A percentile compares a stretch with the other conserved stretches of the same genome.
phyloP scores from a whole-genome alignment of 164 flowering plant genomes.

The Umbilicus rupestris region DNA sequence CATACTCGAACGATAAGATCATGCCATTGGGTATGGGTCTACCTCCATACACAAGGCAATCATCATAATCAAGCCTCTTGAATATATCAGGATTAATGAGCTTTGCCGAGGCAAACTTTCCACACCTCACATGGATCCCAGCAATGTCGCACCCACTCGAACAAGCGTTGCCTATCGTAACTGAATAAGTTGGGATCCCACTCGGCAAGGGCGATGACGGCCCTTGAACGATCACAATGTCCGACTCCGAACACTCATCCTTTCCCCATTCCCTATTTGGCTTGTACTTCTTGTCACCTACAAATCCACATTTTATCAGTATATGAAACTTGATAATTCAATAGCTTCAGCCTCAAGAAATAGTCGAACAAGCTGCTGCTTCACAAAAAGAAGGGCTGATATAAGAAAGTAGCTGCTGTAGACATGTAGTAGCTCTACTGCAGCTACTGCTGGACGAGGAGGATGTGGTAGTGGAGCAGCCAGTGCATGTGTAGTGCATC shows the following conservation, averaged over 20 bases:
- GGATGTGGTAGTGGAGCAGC: neutral
- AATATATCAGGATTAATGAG: slow-evolving; percentile 25
- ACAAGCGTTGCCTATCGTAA: slow-evolving; percentile 18
- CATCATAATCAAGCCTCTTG: slow-evolving; percentile 20
- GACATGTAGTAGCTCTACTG: neutral
- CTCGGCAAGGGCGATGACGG: slow-evolving; percentile 13
- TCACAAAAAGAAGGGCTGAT: neutral
- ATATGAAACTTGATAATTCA: too few species aligned
- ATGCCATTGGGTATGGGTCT: slow-evolving; percentile 18
- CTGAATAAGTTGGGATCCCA: slow-evolving; percentile 16
- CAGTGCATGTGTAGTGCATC: slow-evolving; percentile 4
- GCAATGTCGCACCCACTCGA: slow-evolving; percentile 16
- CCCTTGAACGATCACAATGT: slow-evolving; percentile 11
- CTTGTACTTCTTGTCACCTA: neutral
- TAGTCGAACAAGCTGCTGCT: neutral
- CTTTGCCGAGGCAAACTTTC: slow-evolving; percentile 32
- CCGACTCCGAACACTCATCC: slow-evolving; percentile 7
- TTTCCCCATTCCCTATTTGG: slow-evolving; percentile 14
- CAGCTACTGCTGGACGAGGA: neutral
- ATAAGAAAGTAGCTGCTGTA: neutral
- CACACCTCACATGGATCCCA: slow-evolving; percentile 28
- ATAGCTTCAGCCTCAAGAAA: neutral
- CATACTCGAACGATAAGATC: slow-evolving; percentile 21
- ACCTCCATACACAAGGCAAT: slow-evolving; percentile 31
- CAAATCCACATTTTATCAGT: too few species aligned